These are phyloP conservation scores for Porodaedalea pini DNA, from an alignment of 1,284 basidiomycete genomes.

Conservation along the genomic window DNA sequence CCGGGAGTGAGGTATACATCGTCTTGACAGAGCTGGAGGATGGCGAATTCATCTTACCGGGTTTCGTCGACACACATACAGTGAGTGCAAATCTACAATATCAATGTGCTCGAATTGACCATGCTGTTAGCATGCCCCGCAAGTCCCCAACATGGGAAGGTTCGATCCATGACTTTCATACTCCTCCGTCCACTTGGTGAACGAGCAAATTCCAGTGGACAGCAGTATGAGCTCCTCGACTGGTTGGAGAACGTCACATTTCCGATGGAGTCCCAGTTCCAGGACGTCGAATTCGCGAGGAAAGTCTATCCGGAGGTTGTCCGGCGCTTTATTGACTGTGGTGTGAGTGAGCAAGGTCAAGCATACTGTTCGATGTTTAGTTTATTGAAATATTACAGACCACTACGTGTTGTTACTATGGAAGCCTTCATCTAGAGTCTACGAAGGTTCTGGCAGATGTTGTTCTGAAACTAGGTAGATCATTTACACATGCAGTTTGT, in stretches of 20 bases:
- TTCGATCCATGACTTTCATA: conserved; percentile 32
- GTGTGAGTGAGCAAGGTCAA: conserved; percentile 50
- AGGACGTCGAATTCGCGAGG: conserved; percentile 69
- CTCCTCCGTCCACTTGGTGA: not conserved
- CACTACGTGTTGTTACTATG: conserved; percentile 93
- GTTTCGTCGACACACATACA: conserved; percentile 88
- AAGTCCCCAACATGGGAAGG: conserved; percentile 82
- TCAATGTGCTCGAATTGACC: conserved; percentile 10
- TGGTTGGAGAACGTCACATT: conserved; percentile 90
- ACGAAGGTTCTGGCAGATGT: conserved; percentile 82
- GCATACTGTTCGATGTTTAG: not conserved
- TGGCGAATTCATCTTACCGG: conserved; percentile 84
- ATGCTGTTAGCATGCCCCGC: conserved; percentile 72
- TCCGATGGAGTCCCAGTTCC: conserved; percentile 82
- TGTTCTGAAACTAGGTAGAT: conserved; percentile 59
- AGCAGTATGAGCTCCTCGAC: conserved; percentile 82
- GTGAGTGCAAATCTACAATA: conserved; percentile 42
- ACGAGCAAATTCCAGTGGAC: conserved; percentile 47
- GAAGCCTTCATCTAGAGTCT: conserved; percentile 76
- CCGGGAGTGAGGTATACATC: conserved; percentile 29
- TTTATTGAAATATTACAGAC: conserved; percentile 49
- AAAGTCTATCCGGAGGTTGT: conserved; percentile 75
- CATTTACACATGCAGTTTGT: not conserved
- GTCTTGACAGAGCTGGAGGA: conserved; percentile 47
- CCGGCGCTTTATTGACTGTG: conserved; percentile 67